These are phyloP conservation scores for Talaromyces piceae DNA, from an alignment of 2,329 filamentous ascomycete species.

Conservation along the genomic window DNA sequence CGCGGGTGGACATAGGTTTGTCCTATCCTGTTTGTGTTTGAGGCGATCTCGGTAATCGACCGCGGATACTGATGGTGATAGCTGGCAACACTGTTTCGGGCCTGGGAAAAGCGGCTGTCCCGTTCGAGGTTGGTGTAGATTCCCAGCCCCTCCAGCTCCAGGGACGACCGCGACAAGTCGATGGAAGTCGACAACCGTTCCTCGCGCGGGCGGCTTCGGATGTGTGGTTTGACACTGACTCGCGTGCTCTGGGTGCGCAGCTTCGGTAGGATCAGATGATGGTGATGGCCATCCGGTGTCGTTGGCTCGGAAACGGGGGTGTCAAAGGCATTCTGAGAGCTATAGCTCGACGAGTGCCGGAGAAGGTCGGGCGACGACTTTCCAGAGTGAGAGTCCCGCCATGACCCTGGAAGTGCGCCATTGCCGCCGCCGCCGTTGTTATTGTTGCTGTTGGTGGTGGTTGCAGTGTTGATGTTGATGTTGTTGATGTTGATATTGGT, in stretches of 20 bases:
- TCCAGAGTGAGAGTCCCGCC: conserved; percentile 11
- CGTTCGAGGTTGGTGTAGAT: conserved; percentile 37
- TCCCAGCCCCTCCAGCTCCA: conserved; percentile 51
- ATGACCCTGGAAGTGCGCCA: conserved; percentile 7
- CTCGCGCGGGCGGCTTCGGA: conserved; percentile 45
- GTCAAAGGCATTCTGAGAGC: conserved; percentile 9
- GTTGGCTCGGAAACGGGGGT: conserved; percentile 8
- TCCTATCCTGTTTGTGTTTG: conserved; percentile 44
- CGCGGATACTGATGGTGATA: conserved; percentile 46
- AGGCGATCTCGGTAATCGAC: conserved; percentile 46
- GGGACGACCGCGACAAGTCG: conserved; percentile 48
- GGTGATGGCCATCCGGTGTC: conserved; percentile 9
- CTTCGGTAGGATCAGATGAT: conserved; percentile 16
- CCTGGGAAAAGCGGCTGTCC: conserved; percentile 30
- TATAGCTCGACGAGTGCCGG: conserved; percentile 10
- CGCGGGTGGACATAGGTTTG: conserved; percentile 49
- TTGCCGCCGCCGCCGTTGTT: too few relatives aligned
- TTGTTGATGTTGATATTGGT: neutral
- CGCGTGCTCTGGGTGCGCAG: conserved; percentile 21
- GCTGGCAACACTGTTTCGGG: conserved; percentile 31
- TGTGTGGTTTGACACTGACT: conserved; percentile 48
- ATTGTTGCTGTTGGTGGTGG: neutral
- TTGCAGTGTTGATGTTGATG: neutral
- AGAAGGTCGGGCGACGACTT: conserved; percentile 12
- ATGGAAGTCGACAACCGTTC: conserved; percentile 42